Base-by-base conservation (phyloP, 257 asterid species). In the Fraxinus americana region DNA sequence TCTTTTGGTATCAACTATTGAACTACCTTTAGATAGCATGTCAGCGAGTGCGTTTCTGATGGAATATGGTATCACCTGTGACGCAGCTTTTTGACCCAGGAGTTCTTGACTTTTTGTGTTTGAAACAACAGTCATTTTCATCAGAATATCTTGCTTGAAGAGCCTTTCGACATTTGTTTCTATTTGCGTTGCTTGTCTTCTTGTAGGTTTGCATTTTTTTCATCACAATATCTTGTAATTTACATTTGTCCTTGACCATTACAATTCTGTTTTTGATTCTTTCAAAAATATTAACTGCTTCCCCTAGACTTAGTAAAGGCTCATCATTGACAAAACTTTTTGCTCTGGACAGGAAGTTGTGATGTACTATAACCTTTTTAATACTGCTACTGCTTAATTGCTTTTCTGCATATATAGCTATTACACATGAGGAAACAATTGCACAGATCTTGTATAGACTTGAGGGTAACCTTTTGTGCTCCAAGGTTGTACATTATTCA, bases 401-500 rank as follows among this genome's bases (percentile, higher is more conserved):
- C 29, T 63, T 63, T 11, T 23, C 7, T 63, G 69, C 17, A 63
- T 9, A 9, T 25, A 11, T 5, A 57, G 16, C 10, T 63, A 27
- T n/a, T 54, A 54, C 19, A 54, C 25, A 19, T 1, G 65, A 7
- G 9, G 10, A 5, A 19, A 19, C 65, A 45, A 45, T 54, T 17
- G 23, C 19, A 4, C 16, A 48, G 19, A 12, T 48, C 30, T 59
- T n/a, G 67, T 14, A 21, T 59, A 7, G 30, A 61, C 34, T 23
- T 10, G 14, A 61, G 67, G 16, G 2, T 63, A 11, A 63, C 29
- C 69, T 63, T 23, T 27, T 63, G 65, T 63, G 81, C 72, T 23
- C 39, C 65, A 17, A 38, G 48, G 71, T 77, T 34, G 7, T 16
- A 71, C 41, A 23, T 34, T 83, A 23, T 41, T 17, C 74, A 27